Evolutionary conservation across 106 monocot species (phyloP).

Genomic region (Apostasia shenzhenica): DNA sequence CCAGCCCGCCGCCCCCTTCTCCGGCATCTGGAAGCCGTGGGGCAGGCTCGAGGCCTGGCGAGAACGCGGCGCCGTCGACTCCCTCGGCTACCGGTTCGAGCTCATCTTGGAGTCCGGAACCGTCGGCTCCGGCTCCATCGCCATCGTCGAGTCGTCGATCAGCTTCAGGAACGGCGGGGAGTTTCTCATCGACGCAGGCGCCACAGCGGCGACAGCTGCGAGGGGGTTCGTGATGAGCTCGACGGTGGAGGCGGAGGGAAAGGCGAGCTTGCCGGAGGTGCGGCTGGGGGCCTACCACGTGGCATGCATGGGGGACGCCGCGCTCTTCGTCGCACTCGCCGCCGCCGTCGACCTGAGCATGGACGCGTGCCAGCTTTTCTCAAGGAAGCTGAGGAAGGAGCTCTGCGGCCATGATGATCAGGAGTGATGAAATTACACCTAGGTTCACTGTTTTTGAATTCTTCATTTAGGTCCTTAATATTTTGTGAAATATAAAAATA

Average conservation of each 20-base stretch:
- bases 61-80: constrained; percentile 42
- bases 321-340: constrained; percentile 61
- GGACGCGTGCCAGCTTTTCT: constrained; percentile 83
- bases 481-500: too few species aligned
- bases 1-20: constrained; percentile 21
- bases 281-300: constrained; percentile 66
- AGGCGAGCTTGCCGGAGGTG: constrained; percentile 55
- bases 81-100: constrained; percentile 59
- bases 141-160: constrained; percentile 47
- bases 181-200: constrained; percentile 41
- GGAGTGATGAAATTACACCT: neutral
- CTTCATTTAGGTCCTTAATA: too few species aligned
- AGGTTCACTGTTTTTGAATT: too few species aligned
- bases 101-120: constrained; percentile 26
- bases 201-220: constrained; percentile 6
- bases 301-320: constrained; percentile 52
- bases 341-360: constrained; percentile 86
- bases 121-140: constrained; percentile 29
- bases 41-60: constrained; percentile 86
- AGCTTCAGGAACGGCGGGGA: constrained; percentile 47
- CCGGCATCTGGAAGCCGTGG: constrained; percentile 67
- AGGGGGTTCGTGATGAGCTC: constrained; percentile 67
- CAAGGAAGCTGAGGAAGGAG: constrained; percentile 69
- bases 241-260: constrained; percentile 64
- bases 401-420: constrained; percentile 5